Base-by-base conservation (phyloP, 768 basidiomycete species). In the Gymnopilus junonius region DNA sequence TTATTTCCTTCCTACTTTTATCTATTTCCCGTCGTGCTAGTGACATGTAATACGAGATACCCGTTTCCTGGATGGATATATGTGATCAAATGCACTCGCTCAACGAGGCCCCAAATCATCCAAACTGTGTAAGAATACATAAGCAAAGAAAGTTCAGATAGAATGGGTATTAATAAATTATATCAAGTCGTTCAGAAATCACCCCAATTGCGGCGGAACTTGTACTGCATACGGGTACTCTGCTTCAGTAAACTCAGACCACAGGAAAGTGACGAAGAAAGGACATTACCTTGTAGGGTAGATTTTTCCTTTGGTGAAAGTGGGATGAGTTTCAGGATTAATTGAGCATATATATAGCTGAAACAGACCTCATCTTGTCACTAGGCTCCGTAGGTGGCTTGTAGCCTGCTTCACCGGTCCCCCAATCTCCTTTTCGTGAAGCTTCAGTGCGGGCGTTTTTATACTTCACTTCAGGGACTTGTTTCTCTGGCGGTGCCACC, bases 131-230 rank as follows among this genome's bases (percentile, higher is more conserved):
- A 25, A 31, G 45, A 25, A 55, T 37, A 34, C 27, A 8, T 23
- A 46, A n/a, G n/a, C n/a, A n/a, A 58, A 57, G 55, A 21, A 37
- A 53, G 31, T 56, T 34, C 15, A 37, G 32, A 55, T 48, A 31
- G 48, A 14, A 60, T 37, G 34, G 20, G 32, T 42, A 58, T 50
- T 29, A 45, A n/a, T n/a, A n/a, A n/a, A n/a, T n/a, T n/a, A 55
- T 35, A 32, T n/a, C n/a, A 17, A 60, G 17, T n/a, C n/a, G 15
- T 57, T 83, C 70, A 94, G 76, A 94, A 95, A 75, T 95, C 93
- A 43, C 91, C 92, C 92, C 93, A 95, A 68, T 79, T 92, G 61
- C 91, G 86, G 55, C 88, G 87, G 86, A 95, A 94, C 77, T 94
- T 95, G 76, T 94, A 94, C 93, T 94, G 87, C 77, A 91, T 82